Evolutionary conservation across 306 rosid species (phyloP).

Genomic region (Cicer pinnatifidum): DNA sequence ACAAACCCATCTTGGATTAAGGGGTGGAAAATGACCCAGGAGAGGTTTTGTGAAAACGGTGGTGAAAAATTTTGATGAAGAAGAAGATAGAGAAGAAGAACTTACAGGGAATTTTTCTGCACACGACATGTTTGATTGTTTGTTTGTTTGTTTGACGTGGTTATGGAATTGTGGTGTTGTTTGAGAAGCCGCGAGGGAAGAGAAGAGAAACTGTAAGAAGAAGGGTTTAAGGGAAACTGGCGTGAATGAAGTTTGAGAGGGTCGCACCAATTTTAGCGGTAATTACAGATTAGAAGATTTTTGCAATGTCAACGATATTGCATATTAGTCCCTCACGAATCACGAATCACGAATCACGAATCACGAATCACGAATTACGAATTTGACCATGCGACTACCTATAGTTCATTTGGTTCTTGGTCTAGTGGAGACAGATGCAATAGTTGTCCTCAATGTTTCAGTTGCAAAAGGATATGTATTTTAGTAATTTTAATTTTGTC

Average conservation of each 20-base stretch:
- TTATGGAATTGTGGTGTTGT: not conserved
- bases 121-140: conserved; percentile 42
- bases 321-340: not conserved
- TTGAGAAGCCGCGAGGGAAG: not conserved
- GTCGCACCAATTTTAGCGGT: not conserved
- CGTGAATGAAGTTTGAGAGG: not conserved
- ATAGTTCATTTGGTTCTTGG: no score
- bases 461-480: no score
- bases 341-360: not conserved
- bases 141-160: not conserved
- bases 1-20: conserved; percentile 4
- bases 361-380: not conserved
- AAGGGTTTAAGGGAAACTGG: not conserved
- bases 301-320: not conserved
- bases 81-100: conserved; percentile 33
- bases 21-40: conserved; percentile 8
- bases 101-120: conserved; percentile 33
- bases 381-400: no score
- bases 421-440: no score
- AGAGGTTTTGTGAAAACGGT: conserved; percentile 31
- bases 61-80: conserved; percentile 32
- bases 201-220: not conserved
- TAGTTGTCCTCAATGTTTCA: no score
- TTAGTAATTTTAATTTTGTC: no score
- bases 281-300: not conserved